Conservation (phyloP, 2,329 filamentous ascomycete genomes). For the Sphaerostilbella broomeana region DNA sequence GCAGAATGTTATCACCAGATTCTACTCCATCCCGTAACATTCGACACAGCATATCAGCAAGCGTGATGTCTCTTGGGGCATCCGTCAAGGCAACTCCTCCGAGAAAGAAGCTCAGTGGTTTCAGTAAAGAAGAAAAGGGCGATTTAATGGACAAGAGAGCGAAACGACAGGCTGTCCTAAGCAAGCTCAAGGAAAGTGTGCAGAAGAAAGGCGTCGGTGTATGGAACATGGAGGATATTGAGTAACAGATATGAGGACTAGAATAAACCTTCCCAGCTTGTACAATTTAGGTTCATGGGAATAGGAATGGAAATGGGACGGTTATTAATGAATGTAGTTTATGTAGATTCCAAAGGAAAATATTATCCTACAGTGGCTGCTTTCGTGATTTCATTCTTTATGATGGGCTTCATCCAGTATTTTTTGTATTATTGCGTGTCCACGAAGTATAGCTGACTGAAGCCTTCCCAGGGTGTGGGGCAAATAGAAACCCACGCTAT, state of each 20-base stretch:
- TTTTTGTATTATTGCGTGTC: too few relatives aligned
- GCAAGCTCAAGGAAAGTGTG: constrained; percentile 44
- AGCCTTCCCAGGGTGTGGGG: too few relatives aligned
- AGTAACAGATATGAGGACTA: constrained; percentile 24
- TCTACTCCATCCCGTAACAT: constrained; percentile 35
- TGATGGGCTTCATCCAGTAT: too few relatives aligned
- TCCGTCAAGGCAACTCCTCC: constrained; percentile 40
- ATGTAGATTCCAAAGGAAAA: too few relatives aligned
- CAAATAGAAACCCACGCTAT: too few relatives aligned
- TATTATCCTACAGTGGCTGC: too few relatives aligned
- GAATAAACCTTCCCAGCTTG: neutral
- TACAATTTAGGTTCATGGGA: neutral
- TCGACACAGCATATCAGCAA: constrained; percentile 32
- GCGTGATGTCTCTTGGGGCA: constrained; percentile 34
- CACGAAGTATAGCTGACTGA: too few relatives aligned
- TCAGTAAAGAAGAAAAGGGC: constrained; percentile 52
- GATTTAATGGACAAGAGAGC: constrained; percentile 47
- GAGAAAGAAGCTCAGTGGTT: constrained; percentile 56
- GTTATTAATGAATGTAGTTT: too few relatives aligned
- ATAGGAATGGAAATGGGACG: neutral
- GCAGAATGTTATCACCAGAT: constrained; percentile 38
- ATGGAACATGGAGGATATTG: constrained; percentile 43
- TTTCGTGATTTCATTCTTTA: too few relatives aligned
- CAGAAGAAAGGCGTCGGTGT: constrained; percentile 45
- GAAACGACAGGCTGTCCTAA: constrained; percentile 46